A percentile compares a stretch with the other conserved stretches of the same genome.
Conservation (phyloP, 1,139 yeast species). For the Scheffersomyces stambukii region DNA sequence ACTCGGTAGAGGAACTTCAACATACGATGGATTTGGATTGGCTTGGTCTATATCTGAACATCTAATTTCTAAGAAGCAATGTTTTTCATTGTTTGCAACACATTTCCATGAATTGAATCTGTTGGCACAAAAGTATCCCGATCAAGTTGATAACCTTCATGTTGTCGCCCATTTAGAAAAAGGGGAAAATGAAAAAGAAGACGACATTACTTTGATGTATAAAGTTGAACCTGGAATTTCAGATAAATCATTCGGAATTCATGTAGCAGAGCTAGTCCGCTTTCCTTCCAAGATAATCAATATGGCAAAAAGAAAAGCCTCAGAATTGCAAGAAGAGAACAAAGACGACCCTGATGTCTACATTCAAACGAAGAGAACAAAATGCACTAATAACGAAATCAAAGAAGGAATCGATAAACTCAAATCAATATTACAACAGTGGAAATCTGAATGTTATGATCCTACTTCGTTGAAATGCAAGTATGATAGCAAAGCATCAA, state of each 20-base stretch:
- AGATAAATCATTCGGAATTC: slow-evolving; percentile 94
- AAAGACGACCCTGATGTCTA: too few species aligned
- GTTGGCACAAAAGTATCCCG: slow-evolving; percentile 52
- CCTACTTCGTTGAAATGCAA: slow-evolving; percentile 30
- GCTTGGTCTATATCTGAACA: slow-evolving; percentile 96
- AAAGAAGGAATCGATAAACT: slow-evolving; percentile 53
- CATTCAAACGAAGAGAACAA: slow-evolving; percentile 46
- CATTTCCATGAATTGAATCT: slow-evolving; percentile 95
- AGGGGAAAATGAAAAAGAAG: slow-evolving; percentile 30
- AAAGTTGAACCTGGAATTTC: slow-evolving; percentile 90
- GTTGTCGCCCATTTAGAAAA: slow-evolving; percentile 88
- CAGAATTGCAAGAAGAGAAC: slow-evolving; percentile 71
- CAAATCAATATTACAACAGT: slow-evolving; percentile 52
- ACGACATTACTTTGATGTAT: slow-evolving; percentile 82
- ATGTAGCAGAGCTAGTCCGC: slow-evolving; percentile 92
- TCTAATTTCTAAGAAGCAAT: slow-evolving; percentile 62
- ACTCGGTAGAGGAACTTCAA: slow-evolving; percentile 93
- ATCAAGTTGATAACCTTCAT: slow-evolving; percentile 72
- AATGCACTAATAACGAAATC: slow-evolving; percentile 53
- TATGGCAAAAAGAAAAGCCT: slow-evolving; percentile 94
- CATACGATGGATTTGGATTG: slow-evolving; percentile 95
- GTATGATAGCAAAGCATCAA: slow-evolving; percentile 20
- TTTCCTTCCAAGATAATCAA: slow-evolving; percentile 84
- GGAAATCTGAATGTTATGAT: slow-evolving; percentile 51
- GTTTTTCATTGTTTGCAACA: slow-evolving; percentile 90